Percentiles rank a stretch among this genome's conserved stretches.
Evolutionary conservation across 2,329 filamentous ascomycete species (phyloP).

Genomic region (Orbilia ellipsospora): DNA sequence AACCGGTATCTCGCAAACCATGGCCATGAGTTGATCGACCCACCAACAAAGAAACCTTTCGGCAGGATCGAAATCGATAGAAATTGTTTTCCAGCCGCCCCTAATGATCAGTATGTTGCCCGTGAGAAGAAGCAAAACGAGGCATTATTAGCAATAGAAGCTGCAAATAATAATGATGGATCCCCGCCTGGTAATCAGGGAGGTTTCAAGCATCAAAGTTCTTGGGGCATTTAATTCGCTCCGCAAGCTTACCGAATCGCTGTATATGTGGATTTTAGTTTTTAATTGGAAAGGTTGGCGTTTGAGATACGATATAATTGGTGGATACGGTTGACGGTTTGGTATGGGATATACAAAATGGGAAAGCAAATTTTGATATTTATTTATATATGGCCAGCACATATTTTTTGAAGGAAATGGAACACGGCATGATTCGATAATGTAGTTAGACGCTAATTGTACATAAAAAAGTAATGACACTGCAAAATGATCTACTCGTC

Average conservation of each 20-base stretch:
- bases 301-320: not conserved
- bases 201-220: slow-evolving; percentile 13
- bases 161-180: not conserved
- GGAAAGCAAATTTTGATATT: no score
- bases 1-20: slow-evolving; percentile 33
- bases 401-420: not conserved
- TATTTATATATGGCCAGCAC: no score
- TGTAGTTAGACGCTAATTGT: slow-evolving; percentile 2
- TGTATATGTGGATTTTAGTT: no score
- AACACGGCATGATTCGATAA: not conserved
- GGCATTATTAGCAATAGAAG: slow-evolving; percentile 21
- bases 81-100: slow-evolving; percentile 23
- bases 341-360: no score
- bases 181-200: not conserved
- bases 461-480: not conserved
- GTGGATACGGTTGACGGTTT: no score
- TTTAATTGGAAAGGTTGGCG: not conserved
- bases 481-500: no score
- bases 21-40: slow-evolving; percentile 43
- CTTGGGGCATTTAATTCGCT: slow-evolving; percentile 40
- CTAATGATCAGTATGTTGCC: slow-evolving; percentile 33
- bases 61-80: slow-evolving; percentile 33
- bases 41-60: slow-evolving; percentile 36
- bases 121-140: slow-evolving; percentile 31
- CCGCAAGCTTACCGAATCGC: not conserved